phyloP scores from a whole-genome alignment of 768 basidiomycete species.

The Suillus plorans region DNA sequence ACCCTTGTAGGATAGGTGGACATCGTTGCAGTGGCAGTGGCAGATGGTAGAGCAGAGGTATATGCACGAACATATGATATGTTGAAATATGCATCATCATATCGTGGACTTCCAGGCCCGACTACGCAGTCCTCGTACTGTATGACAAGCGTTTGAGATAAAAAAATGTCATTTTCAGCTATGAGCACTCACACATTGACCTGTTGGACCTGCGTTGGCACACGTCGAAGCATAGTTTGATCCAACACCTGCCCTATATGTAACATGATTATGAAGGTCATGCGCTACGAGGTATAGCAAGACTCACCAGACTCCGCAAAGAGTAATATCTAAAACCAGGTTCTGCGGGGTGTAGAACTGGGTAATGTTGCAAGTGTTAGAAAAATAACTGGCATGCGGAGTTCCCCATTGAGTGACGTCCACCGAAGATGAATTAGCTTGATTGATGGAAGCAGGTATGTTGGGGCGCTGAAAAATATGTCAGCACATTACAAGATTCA shows the following conservation, averaged over 20 bases:
- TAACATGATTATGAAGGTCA: background rate
- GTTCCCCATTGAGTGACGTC: constrained; percentile 43
- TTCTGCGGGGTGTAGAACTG: constrained; percentile 48
- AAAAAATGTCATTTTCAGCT: background rate
- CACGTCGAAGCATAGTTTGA: constrained; percentile 44
- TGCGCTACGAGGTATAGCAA: background rate
- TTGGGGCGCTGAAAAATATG: constrained; percentile 30
- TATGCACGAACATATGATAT: constrained; percentile 66
- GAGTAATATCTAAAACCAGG: constrained; percentile 52
- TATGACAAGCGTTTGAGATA: background rate
- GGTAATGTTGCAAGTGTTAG: constrained; percentile 42
- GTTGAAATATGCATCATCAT: constrained; percentile 65
- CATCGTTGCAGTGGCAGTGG: constrained; percentile 9
- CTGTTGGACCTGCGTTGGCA: constrained; percentile 34
- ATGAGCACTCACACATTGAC: constrained; percentile 38
- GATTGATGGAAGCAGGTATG: constrained; percentile 36
- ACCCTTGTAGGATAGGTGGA: background rate
- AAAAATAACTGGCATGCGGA: constrained; percentile 44
- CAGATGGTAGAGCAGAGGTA: constrained; percentile 24
- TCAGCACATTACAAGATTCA: constrained; percentile 15
- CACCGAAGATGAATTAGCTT: constrained; percentile 33
- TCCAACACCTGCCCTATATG: constrained; percentile 49
- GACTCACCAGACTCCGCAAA: constrained; percentile 50
- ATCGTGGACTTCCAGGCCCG: constrained; percentile 53
- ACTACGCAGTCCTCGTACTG: constrained; percentile 57